Conservation (phyloP, 2,329 filamentous ascomycete genomes). For the Aspergillus pseudoglaucus region DNA sequence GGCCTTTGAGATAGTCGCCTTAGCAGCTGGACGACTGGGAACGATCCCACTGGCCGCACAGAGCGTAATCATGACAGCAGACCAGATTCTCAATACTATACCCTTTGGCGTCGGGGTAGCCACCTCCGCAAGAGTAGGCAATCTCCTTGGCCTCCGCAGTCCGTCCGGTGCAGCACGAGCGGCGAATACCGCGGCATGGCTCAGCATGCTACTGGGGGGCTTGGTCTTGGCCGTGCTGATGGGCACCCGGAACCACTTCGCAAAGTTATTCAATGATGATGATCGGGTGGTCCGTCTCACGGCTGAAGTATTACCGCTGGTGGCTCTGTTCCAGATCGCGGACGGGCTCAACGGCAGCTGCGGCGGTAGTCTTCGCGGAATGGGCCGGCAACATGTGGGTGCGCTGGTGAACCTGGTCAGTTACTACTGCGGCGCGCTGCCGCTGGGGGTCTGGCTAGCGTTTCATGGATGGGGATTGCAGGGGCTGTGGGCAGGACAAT, state of each 20-base stretch:
- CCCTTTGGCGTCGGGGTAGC: slow-evolving; percentile 83
- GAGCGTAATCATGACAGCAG: slow-evolving; percentile 82
- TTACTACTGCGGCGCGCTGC: slow-evolving; percentile 77
- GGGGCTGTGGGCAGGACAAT: slow-evolving; percentile 79
- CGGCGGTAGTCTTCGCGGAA: slow-evolving; percentile 71
- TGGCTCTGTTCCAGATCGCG: slow-evolving; percentile 84
- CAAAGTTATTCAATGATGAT: slow-evolving; percentile 75
- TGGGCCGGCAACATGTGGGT: slow-evolving; percentile 81
- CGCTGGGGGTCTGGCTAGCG: slow-evolving; percentile 74
- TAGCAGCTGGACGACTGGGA: slow-evolving; percentile 73
- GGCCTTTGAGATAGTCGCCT: slow-evolving; percentile 86
- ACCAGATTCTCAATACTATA: slow-evolving; percentile 78
- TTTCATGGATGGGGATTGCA: slow-evolving; percentile 78
- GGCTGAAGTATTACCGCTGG: slow-evolving; percentile 74
- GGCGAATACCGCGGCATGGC: slow-evolving; percentile 66
- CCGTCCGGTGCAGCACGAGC: slow-evolving; percentile 61
- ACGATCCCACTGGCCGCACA: slow-evolving; percentile 75
- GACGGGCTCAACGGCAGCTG: slow-evolving; percentile 82
- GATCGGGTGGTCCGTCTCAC: slow-evolving; percentile 64
- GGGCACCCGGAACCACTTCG: slow-evolving; percentile 65
- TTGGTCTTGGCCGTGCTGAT: slow-evolving; percentile 64
- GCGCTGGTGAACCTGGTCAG: slow-evolving; percentile 73
- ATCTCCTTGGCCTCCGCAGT: slow-evolving; percentile 65
- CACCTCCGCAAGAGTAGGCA: slow-evolving; percentile 69
- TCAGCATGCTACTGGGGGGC: slow-evolving; percentile 63